Conservation (phyloP, 2,329 filamentous ascomycete genomes). For the Trichophyton benhamiae region DNA sequence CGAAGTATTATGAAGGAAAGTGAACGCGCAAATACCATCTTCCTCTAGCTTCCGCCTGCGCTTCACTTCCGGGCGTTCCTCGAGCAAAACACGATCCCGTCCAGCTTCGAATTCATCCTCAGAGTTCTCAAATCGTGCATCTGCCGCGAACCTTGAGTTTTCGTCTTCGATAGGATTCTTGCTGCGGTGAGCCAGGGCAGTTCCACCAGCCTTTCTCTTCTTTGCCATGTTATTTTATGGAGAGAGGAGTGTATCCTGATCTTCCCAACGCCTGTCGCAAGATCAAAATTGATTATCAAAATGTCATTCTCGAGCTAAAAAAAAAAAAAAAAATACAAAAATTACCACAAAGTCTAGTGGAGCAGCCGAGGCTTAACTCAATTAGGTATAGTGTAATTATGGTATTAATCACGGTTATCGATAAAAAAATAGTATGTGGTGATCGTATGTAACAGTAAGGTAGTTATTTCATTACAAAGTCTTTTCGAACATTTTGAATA, state of each 20-base stretch:
- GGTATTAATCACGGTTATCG: neutral
- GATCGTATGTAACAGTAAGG: neutral
- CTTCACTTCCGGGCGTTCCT: constrained; percentile 69
- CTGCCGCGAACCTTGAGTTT: constrained; percentile 26
- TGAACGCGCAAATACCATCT: constrained; percentile 36
- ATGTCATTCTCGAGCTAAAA: neutral
- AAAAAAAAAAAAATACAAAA: neutral
- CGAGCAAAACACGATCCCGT: constrained; percentile 72
- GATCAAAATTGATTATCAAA: neutral
- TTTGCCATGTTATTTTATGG: constrained; percentile 36
- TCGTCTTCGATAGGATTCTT: constrained; percentile 22
- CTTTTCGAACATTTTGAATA: neutral
- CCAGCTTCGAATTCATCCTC: constrained; percentile 89
- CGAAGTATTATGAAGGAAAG: neutral
- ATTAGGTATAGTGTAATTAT: neutral
- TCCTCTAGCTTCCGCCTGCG: constrained; percentile 58
- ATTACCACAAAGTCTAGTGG: neutral
- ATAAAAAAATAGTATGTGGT: neutral
- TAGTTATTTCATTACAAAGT: neutral
- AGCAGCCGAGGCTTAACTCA: neutral
- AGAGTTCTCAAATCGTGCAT: constrained; percentile 77
- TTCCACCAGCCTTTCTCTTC: constrained; percentile 55
- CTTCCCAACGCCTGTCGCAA: neutral
- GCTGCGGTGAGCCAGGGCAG: constrained; percentile 36
- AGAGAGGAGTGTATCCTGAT: neutral